Conservation (phyloP, 129 eudicot genomes). For the Pseudognaphalium luteoalbum region DNA sequence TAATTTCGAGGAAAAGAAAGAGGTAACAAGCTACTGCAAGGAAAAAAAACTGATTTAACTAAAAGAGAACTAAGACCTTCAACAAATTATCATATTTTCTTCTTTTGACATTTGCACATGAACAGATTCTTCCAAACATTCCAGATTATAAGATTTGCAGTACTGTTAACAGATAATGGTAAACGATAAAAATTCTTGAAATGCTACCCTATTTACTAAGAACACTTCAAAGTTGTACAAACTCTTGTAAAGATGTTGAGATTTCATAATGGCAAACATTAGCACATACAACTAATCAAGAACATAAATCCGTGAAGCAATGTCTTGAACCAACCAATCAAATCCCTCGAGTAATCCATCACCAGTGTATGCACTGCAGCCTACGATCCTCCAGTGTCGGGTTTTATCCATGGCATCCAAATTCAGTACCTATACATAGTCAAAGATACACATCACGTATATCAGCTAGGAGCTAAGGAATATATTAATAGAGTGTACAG, state of each 20-base stretch:
- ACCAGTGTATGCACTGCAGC: slow-evolving; percentile 97
- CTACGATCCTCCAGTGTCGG: slow-evolving; percentile 86
- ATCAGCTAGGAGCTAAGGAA: neutral
- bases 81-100: too few species aligned
- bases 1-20: too few species aligned
- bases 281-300: slow-evolving; percentile 52
- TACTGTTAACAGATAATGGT: too few species aligned
- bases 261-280: neutral
- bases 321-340: slow-evolving; percentile 96
- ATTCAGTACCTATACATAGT: slow-evolving; percentile 58
- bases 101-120: too few species aligned
- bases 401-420: slow-evolving; percentile 86
- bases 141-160: neutral
- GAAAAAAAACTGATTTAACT: too few species aligned
- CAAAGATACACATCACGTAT: slow-evolving; percentile 6
- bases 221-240: neutral
- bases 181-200: neutral
- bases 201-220: neutral
- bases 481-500: neutral
- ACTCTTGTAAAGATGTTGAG: slow-evolving; percentile 9
- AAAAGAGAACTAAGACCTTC: too few species aligned
- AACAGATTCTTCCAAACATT: too few species aligned
- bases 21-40: too few species aligned
- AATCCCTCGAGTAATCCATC: slow-evolving; percentile 94
- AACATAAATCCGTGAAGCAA: slow-evolving; percentile 91